Percentiles rank a stretch among this genome's conserved stretches.
phyloP scores from a whole-genome alignment of 768 basidiomycete genomes.

The Russula abietina region DNA sequence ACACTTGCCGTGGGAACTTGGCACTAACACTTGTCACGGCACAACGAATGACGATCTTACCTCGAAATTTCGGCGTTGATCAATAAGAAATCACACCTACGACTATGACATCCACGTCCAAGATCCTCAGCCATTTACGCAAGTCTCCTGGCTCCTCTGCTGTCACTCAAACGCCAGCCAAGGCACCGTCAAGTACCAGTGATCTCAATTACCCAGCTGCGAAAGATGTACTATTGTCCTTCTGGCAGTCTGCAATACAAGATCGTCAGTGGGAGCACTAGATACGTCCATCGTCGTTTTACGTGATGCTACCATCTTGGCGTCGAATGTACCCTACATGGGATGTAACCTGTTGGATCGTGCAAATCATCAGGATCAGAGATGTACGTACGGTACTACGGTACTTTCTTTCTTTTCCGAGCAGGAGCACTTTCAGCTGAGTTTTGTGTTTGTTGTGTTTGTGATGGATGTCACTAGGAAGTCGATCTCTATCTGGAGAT shows the following conservation, averaged over 20 bases:
- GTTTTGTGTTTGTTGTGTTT: neutral
- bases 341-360: slow-evolving; percentile 4
- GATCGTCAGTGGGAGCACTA: neutral
- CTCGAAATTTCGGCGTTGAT: neutral
- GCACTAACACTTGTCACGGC: neutral
- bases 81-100: neutral
- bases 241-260: neutral
- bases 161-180: neutral
- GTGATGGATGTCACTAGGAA: slow-evolving; percentile 15
- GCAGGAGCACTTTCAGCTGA: too few relatives aligned
- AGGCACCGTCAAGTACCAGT: neutral
- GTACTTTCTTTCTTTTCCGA: neutral
- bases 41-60: neutral
- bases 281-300: slow-evolving; percentile 13
- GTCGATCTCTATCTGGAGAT: slow-evolving; percentile 13
- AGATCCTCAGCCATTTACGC: neutral
- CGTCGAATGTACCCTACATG: slow-evolving; percentile 12
- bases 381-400: slow-evolving; percentile 8
- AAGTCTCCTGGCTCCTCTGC: slow-evolving; percentile 2
- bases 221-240: neutral
- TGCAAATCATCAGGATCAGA: slow-evolving; percentile 18
- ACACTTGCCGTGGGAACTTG: neutral
- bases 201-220: neutral
- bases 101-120: slow-evolving; percentile 4
- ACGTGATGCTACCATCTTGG: slow-evolving; percentile 8